phyloP scores from a whole-genome alignment of 148 eudicot species.

The Rhododendron molle region DNA sequence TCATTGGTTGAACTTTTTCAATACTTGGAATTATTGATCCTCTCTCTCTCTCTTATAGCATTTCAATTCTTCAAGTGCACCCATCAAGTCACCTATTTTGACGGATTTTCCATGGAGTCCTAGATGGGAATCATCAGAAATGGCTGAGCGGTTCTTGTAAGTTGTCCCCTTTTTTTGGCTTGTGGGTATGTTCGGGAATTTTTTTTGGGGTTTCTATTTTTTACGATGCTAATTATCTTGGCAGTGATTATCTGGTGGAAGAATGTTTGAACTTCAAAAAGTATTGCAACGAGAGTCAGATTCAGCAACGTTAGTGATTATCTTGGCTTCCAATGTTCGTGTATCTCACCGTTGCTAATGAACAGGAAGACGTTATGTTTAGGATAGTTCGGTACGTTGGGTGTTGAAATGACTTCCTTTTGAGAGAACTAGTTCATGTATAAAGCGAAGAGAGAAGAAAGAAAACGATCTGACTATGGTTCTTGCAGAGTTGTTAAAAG shows the following conservation, averaged over 20 bases:
- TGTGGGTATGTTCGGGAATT: not conserved
- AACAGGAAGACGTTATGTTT: not conserved
- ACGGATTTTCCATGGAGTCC: conserved; percentile 93
- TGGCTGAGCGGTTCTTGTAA: conserved; percentile 89
- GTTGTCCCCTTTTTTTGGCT: not conserved
- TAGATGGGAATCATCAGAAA: conserved; percentile 77
- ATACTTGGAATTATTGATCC: not conserved
- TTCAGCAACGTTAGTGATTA: conserved; percentile 55
- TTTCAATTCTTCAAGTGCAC: conserved; percentile 48
- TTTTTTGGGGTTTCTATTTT: not conserved
- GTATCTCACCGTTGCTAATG: not conserved
- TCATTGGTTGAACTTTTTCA: not conserved
- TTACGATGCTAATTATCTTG: conserved; percentile 6
- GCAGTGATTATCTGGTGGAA: conserved; percentile 75
- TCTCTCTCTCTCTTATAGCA: conserved; percentile 36
- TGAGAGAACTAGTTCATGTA: not conserved
- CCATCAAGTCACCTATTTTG: conserved; percentile 55
- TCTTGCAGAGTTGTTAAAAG: not conserved
- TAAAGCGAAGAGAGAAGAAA: not conserved
- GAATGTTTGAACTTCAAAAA: conserved; percentile 83
- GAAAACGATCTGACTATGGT: not conserved
- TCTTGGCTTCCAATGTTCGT: not conserved
- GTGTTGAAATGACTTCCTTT: not conserved
- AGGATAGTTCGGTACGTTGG: not conserved
- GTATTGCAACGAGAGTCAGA: conserved; percentile 54